Base-by-base conservation (phyloP, 2,329 filamentous ascomycete species). In the Ceratocystis smalleyi region DNA sequence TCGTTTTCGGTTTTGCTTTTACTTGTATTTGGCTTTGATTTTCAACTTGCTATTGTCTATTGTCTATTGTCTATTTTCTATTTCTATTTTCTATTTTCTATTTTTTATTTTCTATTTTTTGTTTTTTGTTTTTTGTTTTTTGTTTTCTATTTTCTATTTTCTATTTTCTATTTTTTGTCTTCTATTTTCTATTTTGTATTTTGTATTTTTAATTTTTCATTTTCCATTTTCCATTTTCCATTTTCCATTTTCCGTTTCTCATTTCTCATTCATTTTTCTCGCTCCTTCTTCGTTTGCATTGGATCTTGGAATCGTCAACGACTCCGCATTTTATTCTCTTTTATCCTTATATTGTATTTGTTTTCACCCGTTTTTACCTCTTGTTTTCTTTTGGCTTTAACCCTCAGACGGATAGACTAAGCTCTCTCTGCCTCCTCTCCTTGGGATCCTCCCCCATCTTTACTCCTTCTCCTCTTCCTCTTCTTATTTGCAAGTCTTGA, bases 301-400 rank as follows among this genome's bases (percentile, higher is more conserved):
- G 45, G 17, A 32, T 32, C 19, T 47, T 32, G 12, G 15, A 51
- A 22, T 24, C 24, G 15, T 27, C 43, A 19, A 32, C 40, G 5
- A n/a, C 17, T 27, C 22, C 17, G 40, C 43, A 30, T 51, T 22
- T 47, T 49, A 40, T 40, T 40, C 10, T 40, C 35, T 40, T 40
- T 40, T 40, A 40, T 40, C 35, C 10, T 12, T 40, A 40, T 12
- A 10, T 40, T 40, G 35, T 40, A 40, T 40, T 40, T 40, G 35
- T 40, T 40, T 35, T 35, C 10, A 35, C 8, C 22, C 12, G 24
- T 62, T 27, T 57, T 57, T 32, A 15, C 61, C 40, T 61, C 54
- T 64, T 24, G 40, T 63, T 17, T 22, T 63, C 17, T 63, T 57
- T 63, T 57, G 43, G 35, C 35, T 40, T 40, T 40, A 40, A 40